A percentile compares a stretch with the other conserved stretches of the same genome.
Evolutionary conservation across 495 filamentous ascomycete species (phyloP).

Genomic region (Cairneyella variabilis): DNA sequence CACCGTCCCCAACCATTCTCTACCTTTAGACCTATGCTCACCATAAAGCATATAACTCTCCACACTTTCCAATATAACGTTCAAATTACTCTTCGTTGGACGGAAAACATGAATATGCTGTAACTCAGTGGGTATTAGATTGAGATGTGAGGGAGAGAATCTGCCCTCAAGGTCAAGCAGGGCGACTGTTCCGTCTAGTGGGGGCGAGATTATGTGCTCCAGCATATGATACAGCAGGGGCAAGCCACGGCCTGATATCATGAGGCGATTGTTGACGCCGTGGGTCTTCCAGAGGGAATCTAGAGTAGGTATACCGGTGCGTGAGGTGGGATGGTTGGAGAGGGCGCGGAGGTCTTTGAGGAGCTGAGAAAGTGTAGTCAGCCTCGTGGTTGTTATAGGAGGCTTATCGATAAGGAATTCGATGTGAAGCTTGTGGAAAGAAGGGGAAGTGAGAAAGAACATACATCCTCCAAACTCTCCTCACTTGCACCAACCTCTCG

Average conservation of each 20-base stretch:
- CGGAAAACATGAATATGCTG: conserved; percentile 18
- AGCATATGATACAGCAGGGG: conserved; percentile 56
- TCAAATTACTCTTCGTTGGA: conserved; percentile 15
- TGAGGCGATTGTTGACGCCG: conserved; percentile 31
- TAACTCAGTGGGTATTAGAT: conserved; percentile 30
- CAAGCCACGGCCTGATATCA: conserved; percentile 51
- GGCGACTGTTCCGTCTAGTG: conserved; percentile 55
- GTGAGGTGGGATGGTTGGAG: conserved; percentile 9
- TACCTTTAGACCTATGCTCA: conserved; percentile 35
- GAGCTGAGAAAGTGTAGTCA: conserved; percentile 36
- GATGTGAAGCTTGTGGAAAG: background rate
- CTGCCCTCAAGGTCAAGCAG: conserved; percentile 67
- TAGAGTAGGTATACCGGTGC: conserved; percentile 35
- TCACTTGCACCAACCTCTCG: conserved; percentile 53
- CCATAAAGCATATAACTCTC: conserved; percentile 48
- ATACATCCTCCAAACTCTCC: conserved; percentile 62
- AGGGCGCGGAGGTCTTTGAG: conserved; percentile 43
- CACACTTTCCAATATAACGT: conserved; percentile 30
- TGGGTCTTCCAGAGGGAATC: conserved; percentile 36
- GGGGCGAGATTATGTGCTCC: conserved; percentile 42
- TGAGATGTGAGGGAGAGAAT: conserved; percentile 58
- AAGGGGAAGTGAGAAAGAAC: conserved; percentile 22
- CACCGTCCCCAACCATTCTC: conserved; percentile 48
- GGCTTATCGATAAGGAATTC: conserved; percentile 28
- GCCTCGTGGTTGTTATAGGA: background rate